These are phyloP conservation scores for Cyphellophora europaea DNA, from an alignment of 2,329 filamentous ascomycete genomes.

Conservation along the genomic window DNA sequence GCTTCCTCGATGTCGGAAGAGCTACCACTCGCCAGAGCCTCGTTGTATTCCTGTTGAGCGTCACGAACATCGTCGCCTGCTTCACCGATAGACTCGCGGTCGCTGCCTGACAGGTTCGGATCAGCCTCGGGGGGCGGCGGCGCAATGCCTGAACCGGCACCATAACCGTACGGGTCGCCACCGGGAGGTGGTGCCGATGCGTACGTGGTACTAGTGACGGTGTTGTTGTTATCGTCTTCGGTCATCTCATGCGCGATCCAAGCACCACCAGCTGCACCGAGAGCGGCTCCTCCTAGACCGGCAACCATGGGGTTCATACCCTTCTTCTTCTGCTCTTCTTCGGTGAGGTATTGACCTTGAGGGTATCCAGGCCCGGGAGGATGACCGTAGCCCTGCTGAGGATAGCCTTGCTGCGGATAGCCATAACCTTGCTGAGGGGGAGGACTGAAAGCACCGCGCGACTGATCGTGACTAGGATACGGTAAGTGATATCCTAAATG, in stretches of 20 bases:
- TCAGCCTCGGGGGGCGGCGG: constrained; percentile 11
- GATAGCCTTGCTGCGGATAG: constrained; percentile 4
- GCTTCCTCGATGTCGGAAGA: constrained; percentile 8
- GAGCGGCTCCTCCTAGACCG: constrained; percentile 11
- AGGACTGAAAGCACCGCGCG: constrained; percentile 4
- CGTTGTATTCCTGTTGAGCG: constrained; percentile 12
- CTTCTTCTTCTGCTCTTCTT: constrained; percentile 7
- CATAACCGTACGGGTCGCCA: constrained; percentile 5
- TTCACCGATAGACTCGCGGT: constrained; percentile 12
- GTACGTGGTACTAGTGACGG: constrained; percentile 1
- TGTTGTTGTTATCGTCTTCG: neutral
- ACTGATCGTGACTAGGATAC: constrained; percentile 7
- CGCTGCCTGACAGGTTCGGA: constrained; percentile 5
- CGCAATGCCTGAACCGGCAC: constrained; percentile 5
- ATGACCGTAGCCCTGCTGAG: constrained; percentile 2
- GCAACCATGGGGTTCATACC: constrained; percentile 7
- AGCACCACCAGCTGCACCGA: constrained; percentile 13
- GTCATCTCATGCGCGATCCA: constrained; percentile 8
- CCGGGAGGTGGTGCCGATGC: constrained; percentile 2
- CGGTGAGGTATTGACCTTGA: no score
- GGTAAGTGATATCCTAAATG: neutral
- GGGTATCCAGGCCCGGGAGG: neutral
- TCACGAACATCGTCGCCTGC: constrained; percentile 9
- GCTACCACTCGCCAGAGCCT: constrained; percentile 5
- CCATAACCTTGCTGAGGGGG: constrained; percentile 3